Evolutionary conservation across 2,329 filamentous ascomycete genomes (phyloP).

Genomic region (Fusarium proliferatum): DNA sequence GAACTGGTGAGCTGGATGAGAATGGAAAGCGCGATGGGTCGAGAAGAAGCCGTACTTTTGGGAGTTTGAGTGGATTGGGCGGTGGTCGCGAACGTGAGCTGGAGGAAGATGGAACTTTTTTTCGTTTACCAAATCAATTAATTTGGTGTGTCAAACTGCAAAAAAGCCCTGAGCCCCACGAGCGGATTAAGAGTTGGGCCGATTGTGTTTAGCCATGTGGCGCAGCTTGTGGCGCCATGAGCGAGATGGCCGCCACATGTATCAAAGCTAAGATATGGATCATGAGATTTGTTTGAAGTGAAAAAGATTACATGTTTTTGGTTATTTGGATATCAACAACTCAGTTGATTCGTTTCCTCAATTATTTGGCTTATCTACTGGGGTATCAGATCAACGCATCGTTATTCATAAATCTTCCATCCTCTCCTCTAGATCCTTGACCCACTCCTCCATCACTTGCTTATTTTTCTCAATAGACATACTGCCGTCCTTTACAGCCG

Average conservation of each 20-base stretch:
- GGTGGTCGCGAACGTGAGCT: conserved; percentile 47
- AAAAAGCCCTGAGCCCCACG: conserved; percentile 40
- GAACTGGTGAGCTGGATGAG: conserved; percentile 35
- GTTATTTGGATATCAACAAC: not conserved
- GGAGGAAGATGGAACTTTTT: conserved; percentile 44
- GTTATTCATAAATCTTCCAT: conserved; percentile 67
- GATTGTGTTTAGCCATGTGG: conserved; percentile 31
- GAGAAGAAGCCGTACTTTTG: conserved; percentile 43
- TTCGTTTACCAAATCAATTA: conserved; percentile 46
- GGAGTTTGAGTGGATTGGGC: conserved; percentile 45
- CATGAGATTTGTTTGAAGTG: not conserved
- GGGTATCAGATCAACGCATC: conserved; percentile 48
- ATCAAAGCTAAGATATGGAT: not conserved
- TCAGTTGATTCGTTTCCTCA: not conserved
- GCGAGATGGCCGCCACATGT: not conserved
- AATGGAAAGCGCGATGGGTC: conserved; percentile 25
- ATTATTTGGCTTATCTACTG: conserved; percentile 31
- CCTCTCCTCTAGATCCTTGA: conserved; percentile 84
- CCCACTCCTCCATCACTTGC: conserved; percentile 87
- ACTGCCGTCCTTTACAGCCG: conserved; percentile 76
- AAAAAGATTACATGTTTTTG: not conserved
- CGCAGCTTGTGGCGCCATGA: conserved; percentile 1
- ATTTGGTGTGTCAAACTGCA: conserved; percentile 45
- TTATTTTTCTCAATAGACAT: conserved; percentile 81
- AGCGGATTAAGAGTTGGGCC: conserved; percentile 22